Base-by-base conservation (phyloP, 202 grass and related monocot genomes). In the Setaria italica region DNA sequence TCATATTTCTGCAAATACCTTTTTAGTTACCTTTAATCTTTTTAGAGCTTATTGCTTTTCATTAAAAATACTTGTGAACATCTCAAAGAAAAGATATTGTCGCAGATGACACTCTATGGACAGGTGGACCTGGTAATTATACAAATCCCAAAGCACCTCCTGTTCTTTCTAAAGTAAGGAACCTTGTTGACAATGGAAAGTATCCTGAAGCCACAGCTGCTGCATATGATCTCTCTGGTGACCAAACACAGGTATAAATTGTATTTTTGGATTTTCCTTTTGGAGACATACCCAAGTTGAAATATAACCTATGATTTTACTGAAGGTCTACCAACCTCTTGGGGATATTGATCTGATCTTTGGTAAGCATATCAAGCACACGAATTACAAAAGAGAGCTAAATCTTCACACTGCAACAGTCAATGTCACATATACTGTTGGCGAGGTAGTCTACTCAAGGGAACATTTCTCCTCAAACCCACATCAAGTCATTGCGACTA, bases 71-170 rank as follows among this genome's bases (percentile, higher is more conserved):
- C 76, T 70, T 58, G n/a, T 87, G 87, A 49, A 48, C 6, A 21
- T 42, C 54, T 59, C 32, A 42, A 46, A 43, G 4, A 32, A 82
- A 74, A 66, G 76, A 62, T 84, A 20, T 79, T 85, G 62, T 39
- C 86, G 91, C 82, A 98, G 96, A 92, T 90, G 93, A 98, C 69
- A 98, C 96, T 81, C 82, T 98, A 60, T 95, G 96, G 96, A 98
- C 96, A 17, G 96, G 96, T n/a, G 90, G 83, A 77, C 96, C 96
- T 68, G 93, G 90, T 79, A 88, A 94, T 60, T 95, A 98, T 82
- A 95, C 93, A 79, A 94, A 95, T 67, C 80, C 90, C 15, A 84
- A 92, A 80, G 76, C 91, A 63, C 96, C 93, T 63, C 29, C 84
- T 65, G 86, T 90, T 83, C 93, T 98, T 79, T 79, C 86, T 29